These are phyloP conservation scores for Coccomyxa sp. DNA, from an alignment of 139 green algal genomes.

Conservation along the genomic window DNA sequence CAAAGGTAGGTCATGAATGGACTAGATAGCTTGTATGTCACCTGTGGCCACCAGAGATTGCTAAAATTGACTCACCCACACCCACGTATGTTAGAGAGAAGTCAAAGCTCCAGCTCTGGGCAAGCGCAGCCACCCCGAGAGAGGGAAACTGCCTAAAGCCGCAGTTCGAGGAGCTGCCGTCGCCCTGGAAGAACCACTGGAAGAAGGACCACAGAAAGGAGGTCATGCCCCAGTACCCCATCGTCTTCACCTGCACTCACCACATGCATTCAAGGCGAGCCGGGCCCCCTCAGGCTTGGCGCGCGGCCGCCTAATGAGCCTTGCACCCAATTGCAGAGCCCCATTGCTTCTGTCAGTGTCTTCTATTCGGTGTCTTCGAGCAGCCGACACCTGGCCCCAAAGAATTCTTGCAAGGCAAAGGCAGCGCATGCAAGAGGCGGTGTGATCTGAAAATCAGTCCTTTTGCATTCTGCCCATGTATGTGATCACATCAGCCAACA, in stretches of 20 bases:
- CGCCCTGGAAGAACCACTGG: conserved; percentile 23
- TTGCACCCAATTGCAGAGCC: no score
- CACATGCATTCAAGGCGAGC: no score
- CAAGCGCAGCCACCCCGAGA: conserved; percentile 4
- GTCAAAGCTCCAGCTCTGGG: conserved; percentile 8
- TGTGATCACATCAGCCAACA: background rate
- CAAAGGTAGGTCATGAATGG: background rate
- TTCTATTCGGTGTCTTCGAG: background rate
- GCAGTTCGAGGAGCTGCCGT: conserved; percentile 6
- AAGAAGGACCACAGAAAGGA: conserved; percentile 12
- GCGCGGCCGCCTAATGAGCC: no score
- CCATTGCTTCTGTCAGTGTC: background rate
- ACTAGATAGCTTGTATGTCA: background rate
- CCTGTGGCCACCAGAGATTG: background rate
- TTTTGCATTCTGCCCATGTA: no score
- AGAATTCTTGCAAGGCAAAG: background rate
- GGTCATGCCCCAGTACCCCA: conserved; percentile 7
- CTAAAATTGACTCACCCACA: background rate
- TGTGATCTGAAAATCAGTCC: no score
- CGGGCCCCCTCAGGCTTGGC: no score
- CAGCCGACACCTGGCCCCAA: background rate
- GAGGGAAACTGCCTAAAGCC: conserved; percentile 16
- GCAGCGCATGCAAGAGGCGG: background rate
- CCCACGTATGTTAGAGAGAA: conserved; percentile 4
- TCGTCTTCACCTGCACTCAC: conserved; percentile 8